Conservation (phyloP, 352 stramenopile species). For the Globisporangium paddicum region DNA sequence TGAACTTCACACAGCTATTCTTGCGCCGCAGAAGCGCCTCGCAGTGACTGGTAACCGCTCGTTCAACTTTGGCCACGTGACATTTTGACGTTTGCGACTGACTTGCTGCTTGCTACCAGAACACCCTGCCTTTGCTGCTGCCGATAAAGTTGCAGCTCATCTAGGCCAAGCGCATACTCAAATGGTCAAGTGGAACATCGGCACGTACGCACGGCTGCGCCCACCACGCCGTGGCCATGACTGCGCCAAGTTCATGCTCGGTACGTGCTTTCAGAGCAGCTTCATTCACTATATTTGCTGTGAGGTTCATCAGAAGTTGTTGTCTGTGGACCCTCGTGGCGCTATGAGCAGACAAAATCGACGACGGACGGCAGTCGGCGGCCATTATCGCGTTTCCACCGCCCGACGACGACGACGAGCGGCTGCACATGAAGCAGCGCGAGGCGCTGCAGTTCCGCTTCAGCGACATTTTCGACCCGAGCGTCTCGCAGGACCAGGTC, state of each 20-base stretch:
- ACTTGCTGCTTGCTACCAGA: too few relatives aligned
- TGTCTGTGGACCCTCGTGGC: not conserved
- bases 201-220: conserved; percentile 65
- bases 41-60: too few relatives aligned
- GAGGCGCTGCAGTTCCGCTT: conserved; percentile 71
- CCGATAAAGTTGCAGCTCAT: too few relatives aligned
- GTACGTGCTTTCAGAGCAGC: conserved; percentile 12
- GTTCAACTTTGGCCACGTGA: too few relatives aligned
- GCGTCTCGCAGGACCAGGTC: conserved; percentile 61
- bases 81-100: too few relatives aligned
- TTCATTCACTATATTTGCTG: not conserved
- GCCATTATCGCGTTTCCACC: conserved; percentile 61
- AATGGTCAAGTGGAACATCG: conserved; percentile 79
- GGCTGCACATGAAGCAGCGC: conserved; percentile 65
- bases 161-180: too few relatives aligned
- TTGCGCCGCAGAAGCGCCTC: too few relatives aligned
- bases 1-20: too few relatives aligned
- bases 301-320: not conserved
- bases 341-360: conserved; percentile 32
- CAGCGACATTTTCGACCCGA: conserved; percentile 61
- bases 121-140: too few relatives aligned
- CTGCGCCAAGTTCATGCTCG: conserved; percentile 56
- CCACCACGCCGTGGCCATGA: conserved; percentile 50
- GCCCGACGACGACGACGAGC: conserved; percentile 44
- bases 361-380: conserved; percentile 31